A percentile compares a stretch with the other conserved stretches of the same genome.
These are phyloP conservation scores for Exophiala sp. DNA, from an alignment of 2,329 filamentous ascomycete species.

Conservation along the genomic window DNA sequence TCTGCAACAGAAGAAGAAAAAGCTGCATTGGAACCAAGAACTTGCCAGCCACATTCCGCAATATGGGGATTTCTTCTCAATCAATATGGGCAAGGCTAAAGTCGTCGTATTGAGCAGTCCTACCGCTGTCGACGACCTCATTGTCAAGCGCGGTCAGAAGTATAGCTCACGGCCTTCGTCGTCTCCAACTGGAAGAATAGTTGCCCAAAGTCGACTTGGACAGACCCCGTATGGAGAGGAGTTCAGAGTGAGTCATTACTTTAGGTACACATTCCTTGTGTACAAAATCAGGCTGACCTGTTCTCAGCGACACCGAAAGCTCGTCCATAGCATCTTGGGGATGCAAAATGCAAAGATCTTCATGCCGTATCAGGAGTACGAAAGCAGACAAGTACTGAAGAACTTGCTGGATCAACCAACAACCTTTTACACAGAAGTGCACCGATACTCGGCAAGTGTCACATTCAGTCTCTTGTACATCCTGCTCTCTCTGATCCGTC, in stretches of 20 bases:
- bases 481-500: background rate
- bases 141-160: constrained; percentile 14
- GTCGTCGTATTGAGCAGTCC: constrained; percentile 17
- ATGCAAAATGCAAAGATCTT: constrained; percentile 9
- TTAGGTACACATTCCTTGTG: background rate
- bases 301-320: constrained; percentile 14
- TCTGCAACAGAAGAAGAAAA: background rate
- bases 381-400: constrained; percentile 7
- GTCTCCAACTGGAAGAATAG: constrained; percentile 8
- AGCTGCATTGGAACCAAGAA: constrained; percentile 1
- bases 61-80: constrained; percentile 18
- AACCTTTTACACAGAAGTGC: constrained; percentile 4
- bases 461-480: constrained; percentile 17
- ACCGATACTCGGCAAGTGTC: constrained; percentile 9
- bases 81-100: constrained; percentile 7
- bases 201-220: constrained; percentile 8
- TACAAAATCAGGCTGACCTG: background rate
- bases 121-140: constrained; percentile 11
- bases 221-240: constrained; percentile 13
- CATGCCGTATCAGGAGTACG: constrained; percentile 7
- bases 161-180: constrained; percentile 9
- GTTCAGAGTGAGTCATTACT: constrained; percentile 6
- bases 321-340: constrained; percentile 5
- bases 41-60: constrained; percentile 2
- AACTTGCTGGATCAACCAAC: constrained; percentile 2